Base-by-base conservation (phyloP, 2,329 filamentous ascomycete genomes). In the Colletotrichum sp. region DNA sequence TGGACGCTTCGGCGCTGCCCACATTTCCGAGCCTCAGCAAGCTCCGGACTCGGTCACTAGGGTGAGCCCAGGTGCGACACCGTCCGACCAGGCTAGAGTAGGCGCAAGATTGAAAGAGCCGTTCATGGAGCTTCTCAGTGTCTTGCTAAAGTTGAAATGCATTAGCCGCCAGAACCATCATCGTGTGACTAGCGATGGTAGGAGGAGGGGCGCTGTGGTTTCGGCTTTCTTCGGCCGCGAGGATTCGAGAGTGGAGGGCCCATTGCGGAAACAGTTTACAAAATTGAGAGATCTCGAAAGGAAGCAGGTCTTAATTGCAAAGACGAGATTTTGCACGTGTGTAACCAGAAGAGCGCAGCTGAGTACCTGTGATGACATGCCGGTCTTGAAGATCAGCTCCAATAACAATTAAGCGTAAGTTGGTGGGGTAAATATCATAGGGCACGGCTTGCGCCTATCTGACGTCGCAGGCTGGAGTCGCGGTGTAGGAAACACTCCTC, bases 31-130 rank as follows among this genome's bases (percentile, higher is more conserved):
- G 21, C 30, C 30, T 66, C 61, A 61, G 30, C 34, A 18, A 66
- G n/a, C 55, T 75, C 55, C 69, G 56, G 69, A 73, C 70, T 73
- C 64, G 62, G 73, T 75, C 70, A 48, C 56, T 64, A 73, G 21
- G 36, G 32, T 43, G 26, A 75, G 64, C 9, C 43, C 26, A 64
- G 16, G 9, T 43, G 48, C 55, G 21, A 48, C 36, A 36, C 68
- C 16, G 61, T 38, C 30, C 18, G 26, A 56, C 38, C 43, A 18
- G 28, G n/a, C 28, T 24, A 32, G 8, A 12, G 55, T n/a, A 18
- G 30, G 28, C 13, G 15, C 38, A 18, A 26, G 26, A 18, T 9
- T 30, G 28, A 38, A 16, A 26, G 4, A 52, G 18, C 30, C 21
- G 21, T 18, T n/a, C 21, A 30, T 21, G 9, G 52, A 38, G 30